Evolutionary conservation across 169 alveolate species (phyloP), one percentile per base, ranked within the genome.

Genomic region (Plasmodium yoelii): DNA sequence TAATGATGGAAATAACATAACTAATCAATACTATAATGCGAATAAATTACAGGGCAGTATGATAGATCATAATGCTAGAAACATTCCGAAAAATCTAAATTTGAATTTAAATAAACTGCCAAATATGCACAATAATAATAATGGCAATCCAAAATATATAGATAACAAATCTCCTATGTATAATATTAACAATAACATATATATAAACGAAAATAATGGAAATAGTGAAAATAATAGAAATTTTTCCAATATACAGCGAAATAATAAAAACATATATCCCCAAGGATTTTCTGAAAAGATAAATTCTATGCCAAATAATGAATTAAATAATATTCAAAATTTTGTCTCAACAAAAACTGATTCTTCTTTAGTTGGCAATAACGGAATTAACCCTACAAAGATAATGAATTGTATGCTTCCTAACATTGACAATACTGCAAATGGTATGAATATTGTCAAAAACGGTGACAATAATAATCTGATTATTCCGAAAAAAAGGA

Each of bases 361-460:
- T 26, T 2, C n/a, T 1, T 56, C 15, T 9, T 13, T 13, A 49
- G 13, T n/a, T 49, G 60, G 10, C 9, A 10, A 70, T 26, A 34
- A 47, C 39, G 12, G 13, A 51, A 47, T n/a, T 49, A 47, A 46
- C 67, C 65, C 64, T 10, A 47, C 19, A 5, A 39, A 39, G 1
- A 28, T 22, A 51, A 51, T 51, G 8, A 51, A 28, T 4, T 47
- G 24, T 44, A 5, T 34, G 15, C 7, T 12, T 13, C 24, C 42
- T 2, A 24, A 49, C 51, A 70, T 22, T 51, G 51, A 70, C 18
- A 22, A 15, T 49, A 39, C 46, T 24, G 13, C 26, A 24, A 70
- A 73, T 26, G 15, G 26, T 15, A 34, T 19, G 60, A 73, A 39
- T 56, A 73, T 56, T 34, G 59, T 34, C 26, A 73, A 73, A 63